Conservation (phyloP, 345 rosid species). For the Arabidopsis thaliana region DNA sequence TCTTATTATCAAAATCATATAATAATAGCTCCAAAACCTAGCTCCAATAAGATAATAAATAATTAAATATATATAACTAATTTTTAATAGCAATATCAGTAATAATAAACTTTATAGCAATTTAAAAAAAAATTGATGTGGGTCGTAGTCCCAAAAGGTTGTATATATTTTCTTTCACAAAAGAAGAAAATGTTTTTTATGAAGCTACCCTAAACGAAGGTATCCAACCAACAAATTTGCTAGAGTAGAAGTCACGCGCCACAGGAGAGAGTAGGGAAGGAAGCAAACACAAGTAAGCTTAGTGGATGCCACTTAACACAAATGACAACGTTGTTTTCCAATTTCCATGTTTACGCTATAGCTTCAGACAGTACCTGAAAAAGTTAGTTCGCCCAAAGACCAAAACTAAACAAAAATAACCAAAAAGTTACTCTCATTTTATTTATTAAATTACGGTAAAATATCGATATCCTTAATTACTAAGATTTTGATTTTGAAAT, state of each 20-base stretch:
- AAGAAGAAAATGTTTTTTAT: not conserved
- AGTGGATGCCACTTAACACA: constrained; percentile 35
- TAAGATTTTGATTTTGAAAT: not conserved
- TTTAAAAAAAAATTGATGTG: not conserved
- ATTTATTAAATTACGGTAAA: not conserved
- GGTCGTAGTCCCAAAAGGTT: not conserved
- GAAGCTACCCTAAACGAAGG: too few species aligned
- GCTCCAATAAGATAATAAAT: too few species aligned
- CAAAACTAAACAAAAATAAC: not conserved
- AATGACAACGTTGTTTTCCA: constrained; percentile 34
- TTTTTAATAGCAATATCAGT: too few species aligned
- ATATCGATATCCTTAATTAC: not conserved
- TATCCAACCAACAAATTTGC: not conserved
- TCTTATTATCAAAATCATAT: too few species aligned
- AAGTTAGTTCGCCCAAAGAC: constrained; percentile 9
- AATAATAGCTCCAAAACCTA: too few species aligned
- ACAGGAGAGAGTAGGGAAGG: not conserved
- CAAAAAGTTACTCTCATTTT: constrained; percentile 5
- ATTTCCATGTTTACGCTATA: constrained; percentile 23
- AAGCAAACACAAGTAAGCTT: not conserved
- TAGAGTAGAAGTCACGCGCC: constrained; percentile 3
- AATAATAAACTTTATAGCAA: too few species aligned
- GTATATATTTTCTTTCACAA: not conserved
- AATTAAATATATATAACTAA: too few species aligned
- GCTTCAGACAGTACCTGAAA: constrained; percentile 24